Evolutionary conservation across 371 early-diverging fungal genomes (phyloP), one percentile per base, ranked within the genome.

Genomic region (Conidiobolus incongruus): DNA sequence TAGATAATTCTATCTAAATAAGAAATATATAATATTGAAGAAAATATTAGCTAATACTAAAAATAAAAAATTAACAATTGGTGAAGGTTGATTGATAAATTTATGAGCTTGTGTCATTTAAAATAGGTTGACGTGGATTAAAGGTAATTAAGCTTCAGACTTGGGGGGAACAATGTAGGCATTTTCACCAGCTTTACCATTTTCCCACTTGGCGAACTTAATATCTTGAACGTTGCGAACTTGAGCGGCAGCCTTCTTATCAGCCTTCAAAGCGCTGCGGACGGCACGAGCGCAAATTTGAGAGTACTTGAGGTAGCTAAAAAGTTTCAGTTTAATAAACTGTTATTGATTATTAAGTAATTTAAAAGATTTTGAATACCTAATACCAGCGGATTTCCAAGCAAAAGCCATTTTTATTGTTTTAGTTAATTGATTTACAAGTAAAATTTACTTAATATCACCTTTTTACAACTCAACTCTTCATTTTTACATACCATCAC

Each of bases 241-340:
- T 52, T 71, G 52, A 47, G 81, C 84, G 44, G 58, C 55, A 42
- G 63, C 56, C 51, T 72, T 71, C 40, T 64, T 59, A 30, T 84
- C 82, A 33, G 70, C 73, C 74, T 82, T 84, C 58, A 89, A 65
- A 21, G 76, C 63, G 61, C 75, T 73, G 55, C 90, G 81, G 42
- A 89, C 72, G 45, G 82, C 77, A 45, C 68, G 68, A 50, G 90
- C 83, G 59, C 78, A 70, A 55, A 82, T 69, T 70, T 80, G 76
- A 55, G 77, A 63, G 63, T 80, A 84, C 60, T 83, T 77, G 51
- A 89, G 68, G 71, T 89, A 89, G 52, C 85, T 84, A 51, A 48
- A 40, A 26, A 26, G 10, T 4, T 4, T 35, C 16, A 33, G 38
- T 21, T 38, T 40, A 23, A 44, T 31, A 23, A 40, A n/a, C n/a